Evolutionary conservation across 2,329 filamentous ascomycete species (phyloP), one percentile per base, ranked within the genome.

Genomic region (Colletotrichum neosansevieriae): DNA sequence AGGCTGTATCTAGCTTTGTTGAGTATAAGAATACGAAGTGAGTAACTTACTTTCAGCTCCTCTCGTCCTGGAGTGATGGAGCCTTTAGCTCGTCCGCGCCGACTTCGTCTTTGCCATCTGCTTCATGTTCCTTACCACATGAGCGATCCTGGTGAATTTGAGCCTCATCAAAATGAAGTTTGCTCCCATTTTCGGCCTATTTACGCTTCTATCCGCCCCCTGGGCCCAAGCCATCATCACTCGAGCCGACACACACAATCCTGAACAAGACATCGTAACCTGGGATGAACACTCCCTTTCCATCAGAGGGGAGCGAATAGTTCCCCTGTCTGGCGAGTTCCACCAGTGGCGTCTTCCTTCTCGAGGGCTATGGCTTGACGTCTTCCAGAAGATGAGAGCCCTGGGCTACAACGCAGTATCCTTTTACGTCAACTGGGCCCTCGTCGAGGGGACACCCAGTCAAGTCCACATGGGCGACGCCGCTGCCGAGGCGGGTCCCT

Each of bases 321-420:
- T 93, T 74, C 83, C 94, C 50, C 93, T 91, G 76, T 90, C 87
- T 45, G 92, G 89, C 38, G 92, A 94, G 75, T 85, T 94, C 5
- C 92, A 94, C 75, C 91, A 91, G 0, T 94, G 19, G 34, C 53
- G 53, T 15, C 36, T 80, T 15, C 78, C 79, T 0, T 76, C 77
- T 0, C 78, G 79, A 0, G 74, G 72, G 4, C 70, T 81, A 2
- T 81, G 88, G 84, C 82, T 91, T 21, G 91, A 94, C 73, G 77
- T 93, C 7, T 89, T 93, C 69, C 89, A 93, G 74, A 94, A 94
- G 79, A 85, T 93, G 77, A 92, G 91, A 77, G 88, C 90, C 1
- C 77, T 92, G 0, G 91, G 91, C 0, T 92, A 91, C 79, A 92
- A 90, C 71, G 85, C 86, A 21, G 89, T 93, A 3, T 92, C 89